Evolutionary conservation across 257 asterid species (phyloP).

Genomic region (Gynochthodes officinalis): DNA sequence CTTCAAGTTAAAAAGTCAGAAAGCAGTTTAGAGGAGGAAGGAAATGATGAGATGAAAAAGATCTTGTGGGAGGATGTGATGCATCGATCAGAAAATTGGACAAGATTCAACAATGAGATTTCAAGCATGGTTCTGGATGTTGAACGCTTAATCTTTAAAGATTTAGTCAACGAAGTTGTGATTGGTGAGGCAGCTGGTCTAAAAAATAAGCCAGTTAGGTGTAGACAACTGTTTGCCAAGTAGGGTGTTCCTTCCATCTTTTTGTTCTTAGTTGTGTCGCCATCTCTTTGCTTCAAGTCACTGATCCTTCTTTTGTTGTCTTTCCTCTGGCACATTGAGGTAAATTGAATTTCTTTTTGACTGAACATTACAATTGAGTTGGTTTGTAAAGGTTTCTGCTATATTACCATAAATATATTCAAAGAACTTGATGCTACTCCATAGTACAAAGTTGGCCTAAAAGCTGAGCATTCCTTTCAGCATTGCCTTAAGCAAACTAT

Average conservation of each 20-base stretch:
- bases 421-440: not conserved
- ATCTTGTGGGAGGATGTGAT: conserved; percentile 56
- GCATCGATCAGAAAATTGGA: conserved; percentile 58
- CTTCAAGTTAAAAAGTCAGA: conserved; percentile 40
- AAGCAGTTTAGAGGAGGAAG: conserved; percentile 43
- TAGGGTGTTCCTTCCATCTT: conserved; percentile 19
- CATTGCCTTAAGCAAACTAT: not conserved
- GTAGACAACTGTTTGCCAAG: conserved; percentile 47
- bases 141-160: conserved; percentile 81
- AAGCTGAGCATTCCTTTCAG: not conserved
- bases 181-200: conserved; percentile 55
- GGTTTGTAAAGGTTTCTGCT: conserved; percentile 16
- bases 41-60: conserved; percentile 52
- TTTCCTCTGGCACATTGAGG: too few relatives aligned
- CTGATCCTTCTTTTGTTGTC: not conserved
- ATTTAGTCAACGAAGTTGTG: conserved; percentile 76
- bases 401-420: not conserved
- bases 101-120: conserved; percentile 38
- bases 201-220: conserved; percentile 44
- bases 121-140: conserved; percentile 74
- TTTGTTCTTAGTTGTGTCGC: not conserved
- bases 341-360: not conserved
- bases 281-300: not conserved
- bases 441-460: not conserved
- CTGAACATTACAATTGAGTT: conserved; percentile 3